A percentile compares a stretch with the other conserved stretches of the same genome.
phyloP scores from a whole-genome alignment of 495 filamentous ascomycete species.

The Podospora pseudopauciseta region DNA sequence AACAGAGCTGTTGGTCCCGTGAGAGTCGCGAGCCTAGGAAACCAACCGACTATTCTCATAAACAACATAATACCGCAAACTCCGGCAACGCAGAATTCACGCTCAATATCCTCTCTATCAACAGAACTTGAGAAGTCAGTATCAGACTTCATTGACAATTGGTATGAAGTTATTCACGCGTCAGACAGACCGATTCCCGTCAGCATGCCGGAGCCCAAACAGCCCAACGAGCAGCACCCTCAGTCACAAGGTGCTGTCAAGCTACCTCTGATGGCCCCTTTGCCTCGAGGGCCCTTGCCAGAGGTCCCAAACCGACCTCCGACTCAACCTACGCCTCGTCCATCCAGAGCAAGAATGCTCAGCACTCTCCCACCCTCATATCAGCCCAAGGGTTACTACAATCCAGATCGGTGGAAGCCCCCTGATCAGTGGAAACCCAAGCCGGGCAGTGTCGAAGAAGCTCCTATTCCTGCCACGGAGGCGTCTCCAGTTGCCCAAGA shows the following conservation, averaged over 20 bases:
- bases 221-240: neutral
- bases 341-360: neutral
- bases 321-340: neutral
- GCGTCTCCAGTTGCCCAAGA: neutral
- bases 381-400: neutral
- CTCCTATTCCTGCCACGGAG: neutral
- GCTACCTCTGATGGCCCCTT: neutral
- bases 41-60: neutral
- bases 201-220: neutral
- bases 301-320: neutral
- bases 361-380: neutral
- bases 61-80: neutral
- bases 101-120: neutral
- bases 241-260: neutral
- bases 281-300: neutral
- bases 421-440: neutral
- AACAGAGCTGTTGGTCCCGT: neutral
- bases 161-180: neutral
- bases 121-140: conserved; percentile 6
- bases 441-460: neutral
- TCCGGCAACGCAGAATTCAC: neutral
- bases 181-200: conserved; percentile 5
- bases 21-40: neutral
- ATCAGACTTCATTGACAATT: conserved; percentile 7
- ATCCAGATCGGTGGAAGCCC: neutral